phyloP scores from a whole-genome alignment of 371 early-diverging fungal genomes.

The Syncephalastrum monosporum region DNA sequence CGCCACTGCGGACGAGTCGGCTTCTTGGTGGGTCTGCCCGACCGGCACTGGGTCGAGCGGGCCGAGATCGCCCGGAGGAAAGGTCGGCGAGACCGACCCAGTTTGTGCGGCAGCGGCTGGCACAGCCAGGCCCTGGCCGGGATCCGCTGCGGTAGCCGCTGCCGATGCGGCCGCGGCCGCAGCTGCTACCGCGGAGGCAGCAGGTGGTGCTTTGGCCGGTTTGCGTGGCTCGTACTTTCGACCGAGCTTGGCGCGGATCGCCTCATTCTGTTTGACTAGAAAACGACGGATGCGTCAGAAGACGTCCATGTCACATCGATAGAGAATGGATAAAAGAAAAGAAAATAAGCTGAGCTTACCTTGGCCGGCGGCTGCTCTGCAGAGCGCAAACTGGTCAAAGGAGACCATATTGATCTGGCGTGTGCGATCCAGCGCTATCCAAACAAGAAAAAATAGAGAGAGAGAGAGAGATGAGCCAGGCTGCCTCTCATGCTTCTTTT shows the following conservation, averaged over 20 bases:
- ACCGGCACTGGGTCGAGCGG: constrained; percentile 17
- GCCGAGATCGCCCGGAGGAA: constrained; percentile 1
- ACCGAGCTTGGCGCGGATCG: constrained; percentile 42
- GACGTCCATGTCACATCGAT: too few relatives aligned
- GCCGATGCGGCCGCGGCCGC: not conserved
- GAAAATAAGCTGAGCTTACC: constrained; percentile 19
- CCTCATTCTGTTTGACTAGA: constrained; percentile 43
- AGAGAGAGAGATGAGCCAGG: not conserved
- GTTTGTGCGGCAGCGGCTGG: not conserved
- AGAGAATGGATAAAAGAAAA: too few relatives aligned
- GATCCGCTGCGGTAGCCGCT: not conserved
- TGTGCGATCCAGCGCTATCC: constrained; percentile 79
- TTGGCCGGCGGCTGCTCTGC: constrained; percentile 76
- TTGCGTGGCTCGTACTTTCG: constrained; percentile 22
- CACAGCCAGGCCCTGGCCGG: constrained; percentile 1
- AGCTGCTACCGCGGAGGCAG: constrained; percentile 3
- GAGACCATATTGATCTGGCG: constrained; percentile 83
- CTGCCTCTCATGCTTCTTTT: too few relatives aligned
- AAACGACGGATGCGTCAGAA: not conserved
- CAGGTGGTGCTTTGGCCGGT: not conserved
- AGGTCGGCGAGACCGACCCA: constrained; percentile 6
- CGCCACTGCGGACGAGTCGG: constrained; percentile 46
- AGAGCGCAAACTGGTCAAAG: constrained; percentile 90
- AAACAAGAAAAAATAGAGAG: not conserved
- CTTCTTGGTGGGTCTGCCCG: constrained; percentile 25